These are phyloP conservation scores for Wickerhamomyces tratensis DNA, from an alignment of 805 yeast species.

Conservation along the genomic window DNA sequence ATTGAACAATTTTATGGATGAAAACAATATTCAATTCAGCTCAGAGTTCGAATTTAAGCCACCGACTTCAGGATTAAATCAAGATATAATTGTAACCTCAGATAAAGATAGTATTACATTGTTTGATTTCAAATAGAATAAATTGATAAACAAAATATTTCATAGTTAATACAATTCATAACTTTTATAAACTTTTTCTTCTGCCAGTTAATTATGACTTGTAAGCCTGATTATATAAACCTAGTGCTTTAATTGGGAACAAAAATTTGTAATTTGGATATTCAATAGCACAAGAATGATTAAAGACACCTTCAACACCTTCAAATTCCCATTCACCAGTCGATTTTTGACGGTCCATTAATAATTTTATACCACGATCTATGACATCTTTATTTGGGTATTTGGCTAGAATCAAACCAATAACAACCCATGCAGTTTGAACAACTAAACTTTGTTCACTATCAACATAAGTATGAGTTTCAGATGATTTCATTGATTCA, in stretches of 20 bases:
- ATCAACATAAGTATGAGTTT: slow-evolving; percentile 65
- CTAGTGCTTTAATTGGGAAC: slow-evolving; percentile 90
- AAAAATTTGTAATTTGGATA: slow-evolving; percentile 88
- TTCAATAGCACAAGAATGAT: slow-evolving; percentile 89
- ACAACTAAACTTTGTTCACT: slow-evolving; percentile 58
- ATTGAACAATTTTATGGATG: too few relatives aligned
- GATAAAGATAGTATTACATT: too few relatives aligned
- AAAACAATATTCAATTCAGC: too few relatives aligned
- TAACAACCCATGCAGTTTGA: slow-evolving; percentile 89
- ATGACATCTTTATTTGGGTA: slow-evolving; percentile 67
- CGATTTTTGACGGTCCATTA: slow-evolving; percentile 55
- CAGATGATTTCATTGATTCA: slow-evolving; percentile 87
- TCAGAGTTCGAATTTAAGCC: too few relatives aligned
- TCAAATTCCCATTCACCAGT: slow-evolving; percentile 86
- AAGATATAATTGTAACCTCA: too few relatives aligned
- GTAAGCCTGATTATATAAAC: slow-evolving; percentile 37
- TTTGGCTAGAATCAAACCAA: slow-evolving; percentile 70
- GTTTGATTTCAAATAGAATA: too few relatives aligned
- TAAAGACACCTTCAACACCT: slow-evolving; percentile 90
- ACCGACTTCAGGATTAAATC: too few relatives aligned
- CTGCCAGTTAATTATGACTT: too few relatives aligned
- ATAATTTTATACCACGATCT: slow-evolving; percentile 47
- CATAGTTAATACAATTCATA: too few relatives aligned
- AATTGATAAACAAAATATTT: too few relatives aligned
- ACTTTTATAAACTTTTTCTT: too few relatives aligned